Base-by-base conservation (phyloP, 805 yeast species). In the Metschnikowia santaceciliae region DNA sequence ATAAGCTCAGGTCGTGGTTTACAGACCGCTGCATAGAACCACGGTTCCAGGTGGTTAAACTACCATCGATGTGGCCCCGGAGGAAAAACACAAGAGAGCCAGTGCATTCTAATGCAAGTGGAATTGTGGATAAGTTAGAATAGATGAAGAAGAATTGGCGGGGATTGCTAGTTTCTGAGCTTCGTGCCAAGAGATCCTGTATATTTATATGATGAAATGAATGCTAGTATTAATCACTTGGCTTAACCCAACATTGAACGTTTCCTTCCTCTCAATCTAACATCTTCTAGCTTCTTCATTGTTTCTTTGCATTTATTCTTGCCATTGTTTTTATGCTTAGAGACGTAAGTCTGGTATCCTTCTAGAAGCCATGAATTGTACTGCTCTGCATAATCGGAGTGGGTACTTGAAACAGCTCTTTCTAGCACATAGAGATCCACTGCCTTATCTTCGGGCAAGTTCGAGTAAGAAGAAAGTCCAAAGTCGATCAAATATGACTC, bases 341-440 rank as follows among this genome's bases (percentile, higher is more conserved):
- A 55, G 17, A 50, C 52, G 19, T 50, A 61, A 19, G 60, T 54
- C 37, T 69, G 67, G 61, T 88, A 90, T 0, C 96, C 97, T 49
- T 82, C 77, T 54, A 91, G 68, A 5, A 90, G 61, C 90, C 92
- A 84, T 39, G 69, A 65, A 59, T 81, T 84, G 64, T 90, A 90
- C 40, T 65, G 60, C 1, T 75, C 77, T 1, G 96, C 76, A 61
- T 79, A 80, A 5, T 77, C 75, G 0, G 98, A 92, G 67, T 94
- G 99, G 1, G 99, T 94, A 57, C 96, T 88, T 32, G 82, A 70
- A 17, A 94, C 78, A 0, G 99, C 98, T 60, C 98, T 75, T 67
- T 94, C 99, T 53, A 94, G 69, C 10, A 94, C 98, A 61, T 94
- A 94, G 52, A 94, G 67, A 66, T 94, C 99, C n/a, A 94, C 99